A percentile compares a stretch with the other conserved stretches of the same genome.
phyloP scores from a whole-genome alignment of 1,284 basidiomycete genomes.

The Boletus mariae region DNA sequence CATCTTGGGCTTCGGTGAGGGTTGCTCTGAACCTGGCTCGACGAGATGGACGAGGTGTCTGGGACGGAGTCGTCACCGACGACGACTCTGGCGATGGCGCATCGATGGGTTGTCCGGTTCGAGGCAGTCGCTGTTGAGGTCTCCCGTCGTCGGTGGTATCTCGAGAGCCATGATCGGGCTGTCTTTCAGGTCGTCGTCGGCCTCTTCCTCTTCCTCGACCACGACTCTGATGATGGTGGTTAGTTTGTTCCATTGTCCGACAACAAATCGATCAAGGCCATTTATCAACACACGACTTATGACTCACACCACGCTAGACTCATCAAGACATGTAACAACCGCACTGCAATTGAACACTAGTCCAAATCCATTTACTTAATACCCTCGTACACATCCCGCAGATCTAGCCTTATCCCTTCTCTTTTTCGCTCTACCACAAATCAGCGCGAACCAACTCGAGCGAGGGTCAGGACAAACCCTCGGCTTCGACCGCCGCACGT shows the following conservation, averaged over 20 bases:
- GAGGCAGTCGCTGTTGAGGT: slow-evolving; percentile 1
- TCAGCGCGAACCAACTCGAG: slow-evolving; percentile 11
- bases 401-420: slow-evolving; percentile 1
- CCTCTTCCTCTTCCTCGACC: slow-evolving; percentile 12
- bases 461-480: slow-evolving; percentile 36
- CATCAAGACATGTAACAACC: background rate
- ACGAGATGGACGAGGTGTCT: slow-evolving; percentile 17
- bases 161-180: background rate
- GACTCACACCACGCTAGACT: background rate
- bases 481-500: slow-evolving; percentile 25
- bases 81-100: background rate
- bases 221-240: background rate
- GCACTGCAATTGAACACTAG: background rate
- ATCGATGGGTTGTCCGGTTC: background rate
- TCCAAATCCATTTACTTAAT: slow-evolving; percentile 20
- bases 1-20: slow-evolving; percentile 19
- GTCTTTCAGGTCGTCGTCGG: background rate
- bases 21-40: slow-evolving; percentile 24
- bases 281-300: background rate
- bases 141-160: background rate
- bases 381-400: slow-evolving; percentile 21
- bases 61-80: background rate
- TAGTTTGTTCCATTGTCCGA: slow-evolving; percentile 13
- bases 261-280: background rate
- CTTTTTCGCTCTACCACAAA: background rate